Percentiles rank a stretch among this genome's conserved stretches.
Conservation (phyloP, 2,329 filamentous ascomycete species). For the Botrytis deweyae region DNA sequence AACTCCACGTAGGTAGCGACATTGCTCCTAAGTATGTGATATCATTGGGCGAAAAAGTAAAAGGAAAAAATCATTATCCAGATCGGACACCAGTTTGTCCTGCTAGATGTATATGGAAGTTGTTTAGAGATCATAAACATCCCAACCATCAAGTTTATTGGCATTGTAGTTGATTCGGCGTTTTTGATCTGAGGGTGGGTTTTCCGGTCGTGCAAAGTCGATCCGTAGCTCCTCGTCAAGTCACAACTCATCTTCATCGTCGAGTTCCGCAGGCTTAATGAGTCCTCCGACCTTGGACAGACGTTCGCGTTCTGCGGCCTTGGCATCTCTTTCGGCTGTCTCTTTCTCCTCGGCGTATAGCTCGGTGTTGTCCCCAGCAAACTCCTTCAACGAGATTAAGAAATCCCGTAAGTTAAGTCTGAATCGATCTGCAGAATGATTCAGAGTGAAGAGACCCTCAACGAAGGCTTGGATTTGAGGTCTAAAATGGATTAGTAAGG, state of each 20-base stretch:
- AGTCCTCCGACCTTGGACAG: conserved; percentile 93
- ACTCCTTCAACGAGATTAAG: conserved; percentile 95
- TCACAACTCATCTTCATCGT: conserved; percentile 85
- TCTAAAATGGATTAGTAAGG: conserved; percentile 51
- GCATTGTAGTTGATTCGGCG: conserved; percentile 23
- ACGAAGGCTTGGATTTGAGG: conserved; percentile 89
- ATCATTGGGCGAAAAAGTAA: conserved; percentile 25
- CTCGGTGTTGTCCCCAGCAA: conserved; percentile 91
- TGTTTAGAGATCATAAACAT: conserved; percentile 59
- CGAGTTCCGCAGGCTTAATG: conserved; percentile 95
- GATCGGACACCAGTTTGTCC: conserved; percentile 24
- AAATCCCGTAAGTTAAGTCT: conserved; percentile 95
- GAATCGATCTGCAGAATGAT: conserved; percentile 90
- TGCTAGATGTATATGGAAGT: conserved; percentile 8
- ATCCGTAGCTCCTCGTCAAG: conserved; percentile 66
- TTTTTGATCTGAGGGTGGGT: conserved; percentile 5
- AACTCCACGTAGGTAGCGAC: conserved; percentile 34
- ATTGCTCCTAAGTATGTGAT: conserved; percentile 26
- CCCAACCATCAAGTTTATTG: conserved; percentile 60
- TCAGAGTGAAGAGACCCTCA: conserved; percentile 81
- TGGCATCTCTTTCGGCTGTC: conserved; percentile 80
- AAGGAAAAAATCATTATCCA: conserved; percentile 32
- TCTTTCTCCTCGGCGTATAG: conserved; percentile 94
- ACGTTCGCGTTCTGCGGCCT: conserved; percentile 85
- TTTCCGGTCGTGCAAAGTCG: conserved; percentile 46